Evolutionary conservation across 2,329 filamentous ascomycete species (phyloP).

Genomic region (Anisogramma anomala): DNA sequence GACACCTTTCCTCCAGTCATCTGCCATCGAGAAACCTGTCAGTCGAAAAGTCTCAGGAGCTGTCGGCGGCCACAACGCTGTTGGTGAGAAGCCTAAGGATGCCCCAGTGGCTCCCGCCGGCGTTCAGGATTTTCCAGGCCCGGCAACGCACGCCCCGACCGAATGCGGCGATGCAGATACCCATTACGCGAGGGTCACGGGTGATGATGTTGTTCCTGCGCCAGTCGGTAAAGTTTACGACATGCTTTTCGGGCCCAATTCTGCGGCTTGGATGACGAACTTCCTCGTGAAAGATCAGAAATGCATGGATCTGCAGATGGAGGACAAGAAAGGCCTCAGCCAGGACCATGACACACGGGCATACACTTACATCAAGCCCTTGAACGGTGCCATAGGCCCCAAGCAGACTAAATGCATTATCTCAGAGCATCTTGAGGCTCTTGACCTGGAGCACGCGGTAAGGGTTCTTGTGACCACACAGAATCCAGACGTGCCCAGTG

Average conservation of each 20-base stretch:
- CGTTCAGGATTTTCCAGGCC: constrained; percentile 66
- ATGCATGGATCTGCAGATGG: constrained; percentile 73
- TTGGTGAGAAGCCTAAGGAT: constrained; percentile 40
- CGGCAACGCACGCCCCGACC: constrained; percentile 68
- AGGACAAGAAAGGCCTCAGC: constrained; percentile 68
- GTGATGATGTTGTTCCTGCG: constrained; percentile 75
- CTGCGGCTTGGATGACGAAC: constrained; percentile 70
- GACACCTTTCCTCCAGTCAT: constrained; percentile 30
- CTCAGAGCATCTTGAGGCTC: constrained; percentile 67
- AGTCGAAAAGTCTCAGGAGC: constrained; percentile 62
- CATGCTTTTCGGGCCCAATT: constrained; percentile 73
- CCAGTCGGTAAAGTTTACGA: constrained; percentile 87
- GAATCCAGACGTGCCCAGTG: constrained; percentile 89
- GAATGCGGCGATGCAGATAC: constrained; percentile 68
- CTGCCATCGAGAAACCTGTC: constrained; percentile 49
- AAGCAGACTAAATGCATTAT: constrained; percentile 92
- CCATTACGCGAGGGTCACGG: constrained; percentile 77
- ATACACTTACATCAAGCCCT: constrained; percentile 85
- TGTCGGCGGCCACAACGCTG: constrained; percentile 31
- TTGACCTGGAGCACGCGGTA: constrained; percentile 80
- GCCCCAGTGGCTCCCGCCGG: constrained; percentile 30
- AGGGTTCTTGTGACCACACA: constrained; percentile 74
- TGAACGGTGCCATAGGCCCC: constrained; percentile 74
- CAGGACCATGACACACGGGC: constrained; percentile 63
- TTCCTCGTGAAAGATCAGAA: constrained; percentile 84